Conservation (phyloP, 805 yeast genomes). For the Lipomyces starkeyi region DNA sequence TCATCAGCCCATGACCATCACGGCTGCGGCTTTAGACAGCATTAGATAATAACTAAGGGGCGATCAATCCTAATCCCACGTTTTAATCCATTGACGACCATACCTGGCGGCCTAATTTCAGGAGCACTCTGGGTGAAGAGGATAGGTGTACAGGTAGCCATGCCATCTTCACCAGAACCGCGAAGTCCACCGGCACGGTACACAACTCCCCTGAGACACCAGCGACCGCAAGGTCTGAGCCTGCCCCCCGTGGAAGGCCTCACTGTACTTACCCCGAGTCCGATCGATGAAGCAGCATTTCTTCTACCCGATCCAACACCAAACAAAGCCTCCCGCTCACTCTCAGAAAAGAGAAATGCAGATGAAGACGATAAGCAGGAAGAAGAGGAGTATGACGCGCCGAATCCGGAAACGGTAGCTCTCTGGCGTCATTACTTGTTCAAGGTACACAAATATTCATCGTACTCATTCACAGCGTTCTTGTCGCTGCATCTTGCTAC, state of each 20-base stretch:
- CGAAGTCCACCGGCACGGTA: neutral
- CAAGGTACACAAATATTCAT: conserved; percentile 62
- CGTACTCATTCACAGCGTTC: conserved; percentile 62
- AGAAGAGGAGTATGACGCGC: conserved; percentile 6
- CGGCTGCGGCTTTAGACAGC: neutral
- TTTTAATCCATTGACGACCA: neutral
- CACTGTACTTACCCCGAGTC: conserved; percentile 22
- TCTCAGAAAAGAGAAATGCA: neutral
- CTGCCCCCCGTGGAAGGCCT: conserved; percentile 21
- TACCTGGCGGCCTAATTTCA: neutral
- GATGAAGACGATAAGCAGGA: conserved; percentile 10
- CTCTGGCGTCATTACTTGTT: conserved; percentile 29
- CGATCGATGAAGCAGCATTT: conserved; percentile 2
- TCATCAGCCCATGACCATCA: neutral
- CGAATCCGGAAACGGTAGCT: neutral
- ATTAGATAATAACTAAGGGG: neutral
- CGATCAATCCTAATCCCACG: neutral
- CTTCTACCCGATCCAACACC: conserved; percentile 7
- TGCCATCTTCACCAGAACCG: neutral
- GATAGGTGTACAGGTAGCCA: neutral
- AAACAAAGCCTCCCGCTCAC: neutral
- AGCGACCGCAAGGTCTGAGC: conserved; percentile 3
- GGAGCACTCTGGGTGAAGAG: neutral
- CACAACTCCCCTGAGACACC: neutral
- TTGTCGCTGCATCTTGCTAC: conserved; percentile 62